phyloP scores from a whole-genome alignment of 2,329 filamentous ascomycete genomes.

The Neofusicoccum umdonicola region DNA sequence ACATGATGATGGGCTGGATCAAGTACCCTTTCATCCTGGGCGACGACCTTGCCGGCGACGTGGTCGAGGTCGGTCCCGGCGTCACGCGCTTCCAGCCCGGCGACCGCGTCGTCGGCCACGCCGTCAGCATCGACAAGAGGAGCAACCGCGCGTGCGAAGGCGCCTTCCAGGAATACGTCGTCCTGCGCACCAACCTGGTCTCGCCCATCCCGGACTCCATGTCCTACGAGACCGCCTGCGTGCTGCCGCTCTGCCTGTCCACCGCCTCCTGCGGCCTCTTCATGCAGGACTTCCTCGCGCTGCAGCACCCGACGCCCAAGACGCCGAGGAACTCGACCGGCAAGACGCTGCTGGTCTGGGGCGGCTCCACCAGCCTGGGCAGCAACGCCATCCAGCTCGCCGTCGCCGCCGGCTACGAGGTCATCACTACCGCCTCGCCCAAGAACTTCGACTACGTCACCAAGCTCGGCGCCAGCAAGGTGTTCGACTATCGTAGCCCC shows the following conservation, averaged over 20 bases:
- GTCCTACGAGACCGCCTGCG: conserved; percentile 25
- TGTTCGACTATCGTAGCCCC: conserved; percentile 28
- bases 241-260: conserved; percentile 26
- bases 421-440: conserved; percentile 35
- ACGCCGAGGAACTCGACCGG: conserved; percentile 20
- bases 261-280: conserved; percentile 26
- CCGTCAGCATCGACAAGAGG: conserved; percentile 15
- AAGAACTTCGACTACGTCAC: conserved; percentile 31
- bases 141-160: background rate
- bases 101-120: conserved; percentile 28
- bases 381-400: conserved; percentile 29
- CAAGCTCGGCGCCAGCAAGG: conserved; percentile 26
- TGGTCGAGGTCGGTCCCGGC: conserved; percentile 32
- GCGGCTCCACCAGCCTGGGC: conserved; percentile 32
- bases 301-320: conserved; percentile 19
- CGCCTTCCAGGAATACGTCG: background rate
- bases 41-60: conserved; percentile 27
- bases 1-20: too few relatives aligned
- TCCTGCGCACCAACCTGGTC: conserved; percentile 18
- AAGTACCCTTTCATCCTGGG: conserved; percentile 32
- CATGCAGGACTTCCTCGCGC: conserved; percentile 16
- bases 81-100: conserved; percentile 32
- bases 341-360: conserved; percentile 36
- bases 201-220: conserved; percentile 23
- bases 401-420: conserved; percentile 29